phyloP scores from a whole-genome alignment of 495 filamentous ascomycete genomes.

The Oidiodendron maius region DNA sequence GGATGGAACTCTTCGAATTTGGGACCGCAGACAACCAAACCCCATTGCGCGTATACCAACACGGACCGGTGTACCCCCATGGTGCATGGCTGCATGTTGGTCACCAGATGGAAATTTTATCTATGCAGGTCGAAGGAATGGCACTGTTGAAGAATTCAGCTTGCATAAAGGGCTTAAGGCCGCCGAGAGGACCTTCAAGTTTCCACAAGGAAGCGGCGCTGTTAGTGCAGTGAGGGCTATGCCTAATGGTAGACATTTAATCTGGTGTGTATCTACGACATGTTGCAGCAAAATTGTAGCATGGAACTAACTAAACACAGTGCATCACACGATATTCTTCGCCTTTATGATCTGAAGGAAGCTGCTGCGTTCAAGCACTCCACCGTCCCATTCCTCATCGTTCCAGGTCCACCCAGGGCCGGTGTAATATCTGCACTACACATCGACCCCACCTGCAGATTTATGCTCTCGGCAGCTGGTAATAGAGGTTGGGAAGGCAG shows the following conservation, averaged over 20 bases:
- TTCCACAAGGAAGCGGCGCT: conserved; percentile 81
- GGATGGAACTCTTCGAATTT: conserved; percentile 82
- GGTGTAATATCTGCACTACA: conserved; percentile 82
- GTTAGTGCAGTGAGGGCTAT: conserved; percentile 84
- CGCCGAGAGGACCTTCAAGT: conserved; percentile 78
- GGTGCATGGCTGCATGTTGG: conserved; percentile 99
- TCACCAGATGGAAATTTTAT: conserved; percentile 92
- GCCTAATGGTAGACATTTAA: conserved; percentile 87
- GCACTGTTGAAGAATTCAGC: conserved; percentile 90
- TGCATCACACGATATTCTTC: conserved; percentile 89
- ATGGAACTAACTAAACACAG: conserved; percentile 29
- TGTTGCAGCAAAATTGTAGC: background rate
- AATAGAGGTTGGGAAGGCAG: conserved; percentile 96
- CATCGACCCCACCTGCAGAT: conserved; percentile 80
- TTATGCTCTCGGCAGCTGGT: conserved; percentile 85
- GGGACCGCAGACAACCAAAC: conserved; percentile 76
- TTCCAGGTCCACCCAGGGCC: conserved; percentile 83
- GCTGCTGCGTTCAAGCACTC: conserved; percentile 60
- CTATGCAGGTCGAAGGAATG: conserved; percentile 87
- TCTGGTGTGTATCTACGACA: conserved; percentile 55
- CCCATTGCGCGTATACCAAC: conserved; percentile 75
- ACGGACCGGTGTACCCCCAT: conserved; percentile 70
- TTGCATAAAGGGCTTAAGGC: conserved; percentile 71
- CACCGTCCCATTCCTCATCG: conserved; percentile 85
- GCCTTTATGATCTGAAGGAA: conserved; percentile 83